A percentile compares a stretch with the other conserved stretches of the same genome.
These are phyloP conservation scores for Scopulariopsis brevicaulis DNA, from an alignment of 2,329 filamentous ascomycete species.

Conservation along the genomic window DNA sequence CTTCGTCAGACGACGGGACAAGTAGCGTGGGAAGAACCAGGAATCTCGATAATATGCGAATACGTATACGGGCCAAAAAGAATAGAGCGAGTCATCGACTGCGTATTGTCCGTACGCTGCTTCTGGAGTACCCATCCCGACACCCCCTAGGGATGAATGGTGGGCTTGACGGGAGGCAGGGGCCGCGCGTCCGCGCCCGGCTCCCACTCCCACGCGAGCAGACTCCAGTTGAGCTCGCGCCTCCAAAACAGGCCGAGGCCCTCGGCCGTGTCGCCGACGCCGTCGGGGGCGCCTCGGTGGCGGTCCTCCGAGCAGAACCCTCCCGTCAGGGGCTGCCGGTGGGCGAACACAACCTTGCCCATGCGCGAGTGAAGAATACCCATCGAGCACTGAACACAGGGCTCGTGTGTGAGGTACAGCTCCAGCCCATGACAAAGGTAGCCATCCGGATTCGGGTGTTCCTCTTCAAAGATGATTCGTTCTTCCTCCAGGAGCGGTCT, in stretches of 20 bases:
- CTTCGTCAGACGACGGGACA: background rate
- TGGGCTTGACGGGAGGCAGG: conserved; percentile 11
- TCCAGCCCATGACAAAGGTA: conserved; percentile 93
- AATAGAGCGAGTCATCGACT: background rate
- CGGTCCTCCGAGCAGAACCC: conserved; percentile 71
- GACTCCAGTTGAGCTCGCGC: conserved; percentile 76
- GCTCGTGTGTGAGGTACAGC: conserved; percentile 90
- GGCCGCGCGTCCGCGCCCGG: conserved; percentile 25
- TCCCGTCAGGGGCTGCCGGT: conserved; percentile 69
- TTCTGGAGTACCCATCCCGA: background rate
- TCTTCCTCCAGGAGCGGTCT: conserved; percentile 59
- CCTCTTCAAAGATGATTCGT: conserved; percentile 46
- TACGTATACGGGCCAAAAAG: background rate
- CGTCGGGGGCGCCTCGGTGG: conserved; percentile 27
- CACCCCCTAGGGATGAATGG: background rate
- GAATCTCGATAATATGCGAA: background rate
- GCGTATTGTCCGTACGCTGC: background rate
- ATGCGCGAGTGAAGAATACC: conserved; percentile 90
- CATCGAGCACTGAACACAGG: conserved; percentile 96
- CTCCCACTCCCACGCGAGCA: conserved; percentile 70
- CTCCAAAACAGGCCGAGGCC: conserved; percentile 62
- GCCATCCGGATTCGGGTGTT: conserved; percentile 60
- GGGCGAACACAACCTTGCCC: conserved; percentile 69
- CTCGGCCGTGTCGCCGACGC: conserved; percentile 29
- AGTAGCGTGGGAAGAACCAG: background rate